Conservation (phyloP, 495 filamentous ascomycete genomes). For the Xylaria acuta region DNA sequence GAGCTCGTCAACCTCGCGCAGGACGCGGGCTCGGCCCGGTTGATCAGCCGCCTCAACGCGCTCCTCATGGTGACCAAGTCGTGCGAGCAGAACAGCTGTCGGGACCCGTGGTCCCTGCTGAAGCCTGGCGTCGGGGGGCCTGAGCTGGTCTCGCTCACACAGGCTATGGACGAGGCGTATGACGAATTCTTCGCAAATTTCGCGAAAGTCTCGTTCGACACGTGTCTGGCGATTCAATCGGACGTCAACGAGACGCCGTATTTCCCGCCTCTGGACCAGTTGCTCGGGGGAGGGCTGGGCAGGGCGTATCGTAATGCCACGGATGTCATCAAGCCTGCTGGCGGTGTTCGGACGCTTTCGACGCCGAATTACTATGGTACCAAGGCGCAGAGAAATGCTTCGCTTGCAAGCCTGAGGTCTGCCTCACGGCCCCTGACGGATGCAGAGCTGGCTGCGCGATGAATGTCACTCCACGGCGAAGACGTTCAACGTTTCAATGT, state of each 20-base stretch:
- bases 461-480: neutral
- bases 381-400: conserved; percentile 11
- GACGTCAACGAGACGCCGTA: conserved; percentile 18
- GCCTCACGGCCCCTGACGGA: neutral
- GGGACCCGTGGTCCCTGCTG: conserved; percentile 55
- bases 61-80: conserved; percentile 60
- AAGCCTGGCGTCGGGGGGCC: conserved; percentile 34
- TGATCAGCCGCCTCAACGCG: conserved; percentile 54
- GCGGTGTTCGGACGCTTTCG: neutral
- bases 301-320: conserved; percentile 19
- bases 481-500: neutral
- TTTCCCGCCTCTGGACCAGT: conserved; percentile 2
- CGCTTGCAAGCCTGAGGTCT: neutral
- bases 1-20: conserved; percentile 23
- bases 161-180: conserved; percentile 18
- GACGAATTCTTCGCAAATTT: conserved; percentile 19
- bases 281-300: conserved; percentile 9
- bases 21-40: neutral
- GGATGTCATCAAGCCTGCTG: neutral
- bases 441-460: neutral
- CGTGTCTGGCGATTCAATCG: conserved; percentile 10
- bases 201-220: conserved; percentile 19
- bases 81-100: conserved; percentile 53
- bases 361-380: conserved; percentile 15
- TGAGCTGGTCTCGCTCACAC: neutral